These are phyloP conservation scores for Aspergillus puulaauensis DNA, from an alignment of 2,329 filamentous ascomycete species.

Conservation along the genomic window DNA sequence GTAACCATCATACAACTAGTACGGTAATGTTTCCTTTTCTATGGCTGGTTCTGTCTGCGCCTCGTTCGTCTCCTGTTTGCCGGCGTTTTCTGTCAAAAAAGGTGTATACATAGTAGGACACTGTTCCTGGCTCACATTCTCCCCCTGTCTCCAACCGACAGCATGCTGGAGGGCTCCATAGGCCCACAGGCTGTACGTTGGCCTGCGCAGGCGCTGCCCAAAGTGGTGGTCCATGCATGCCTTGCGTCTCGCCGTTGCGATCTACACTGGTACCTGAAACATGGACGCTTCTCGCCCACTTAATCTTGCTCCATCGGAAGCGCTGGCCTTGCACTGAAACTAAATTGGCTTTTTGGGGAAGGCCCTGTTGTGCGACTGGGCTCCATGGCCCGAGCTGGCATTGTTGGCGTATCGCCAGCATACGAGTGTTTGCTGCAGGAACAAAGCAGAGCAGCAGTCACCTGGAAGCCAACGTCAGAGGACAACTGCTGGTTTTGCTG, in stretches of 20 bases:
- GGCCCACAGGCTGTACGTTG: background rate
- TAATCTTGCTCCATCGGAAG: background rate
- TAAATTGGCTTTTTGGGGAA: background rate
- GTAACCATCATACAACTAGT: background rate
- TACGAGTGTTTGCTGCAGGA: background rate
- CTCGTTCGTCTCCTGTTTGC: background rate
- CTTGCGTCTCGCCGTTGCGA: conserved; percentile 5
- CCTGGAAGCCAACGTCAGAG: background rate
- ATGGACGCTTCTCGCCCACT: conserved; percentile 4
- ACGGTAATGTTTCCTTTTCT: conserved; percentile 8
- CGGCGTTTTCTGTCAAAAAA: background rate
- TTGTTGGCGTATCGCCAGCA: background rate
- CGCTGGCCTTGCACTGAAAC: conserved; percentile 4
- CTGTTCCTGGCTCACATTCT: background rate
- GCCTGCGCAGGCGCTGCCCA: conserved; percentile 2
- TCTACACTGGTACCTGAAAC: conserved; percentile 11
- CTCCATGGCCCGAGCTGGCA: background rate
- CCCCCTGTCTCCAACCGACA: background rate
- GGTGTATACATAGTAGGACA: background rate
- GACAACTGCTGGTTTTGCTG: background rate
- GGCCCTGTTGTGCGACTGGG: conserved; percentile 1
- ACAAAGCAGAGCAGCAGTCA: background rate
- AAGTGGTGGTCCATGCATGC: conserved; percentile 7
- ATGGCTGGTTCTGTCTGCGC: background rate
- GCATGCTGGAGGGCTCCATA: background rate